Conservation (phyloP, 768 basidiomycete species). For the Goffeauzyma gilvescens region DNA sequence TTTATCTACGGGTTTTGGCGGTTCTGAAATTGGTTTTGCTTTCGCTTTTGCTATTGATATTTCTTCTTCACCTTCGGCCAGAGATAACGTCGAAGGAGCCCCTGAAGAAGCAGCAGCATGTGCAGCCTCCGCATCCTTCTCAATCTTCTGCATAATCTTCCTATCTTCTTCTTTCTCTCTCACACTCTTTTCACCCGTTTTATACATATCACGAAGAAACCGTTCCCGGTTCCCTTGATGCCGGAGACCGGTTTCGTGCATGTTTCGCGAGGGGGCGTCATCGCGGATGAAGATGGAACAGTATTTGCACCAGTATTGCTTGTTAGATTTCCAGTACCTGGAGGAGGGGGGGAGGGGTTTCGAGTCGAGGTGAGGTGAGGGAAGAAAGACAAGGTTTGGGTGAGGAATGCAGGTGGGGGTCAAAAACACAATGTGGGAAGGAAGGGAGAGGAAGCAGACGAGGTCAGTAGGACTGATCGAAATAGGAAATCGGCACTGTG, state of each 20-base stretch:
- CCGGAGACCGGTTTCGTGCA: conserved; percentile 80
- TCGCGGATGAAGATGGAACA: conserved; percentile 94
- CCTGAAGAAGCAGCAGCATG: conserved; percentile 29
- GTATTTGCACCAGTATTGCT: conserved; percentile 76
- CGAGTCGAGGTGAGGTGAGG: no score
- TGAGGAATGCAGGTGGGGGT: no score
- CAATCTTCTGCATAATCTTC: conserved; percentile 70
- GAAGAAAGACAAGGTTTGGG: no score
- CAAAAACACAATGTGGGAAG: no score
- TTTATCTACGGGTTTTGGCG: conserved; percentile 33
- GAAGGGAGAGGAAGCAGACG: no score
- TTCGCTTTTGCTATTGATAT: conserved; percentile 40
- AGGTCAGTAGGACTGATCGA: no score
- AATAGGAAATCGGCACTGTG: no score
- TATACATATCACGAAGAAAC: conserved; percentile 81
- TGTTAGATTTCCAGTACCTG: conserved; percentile 32
- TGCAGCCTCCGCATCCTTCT: no score
- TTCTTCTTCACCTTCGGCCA: conserved; percentile 59
- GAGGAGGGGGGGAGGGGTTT: neutral
- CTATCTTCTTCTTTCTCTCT: conserved; percentile 42
- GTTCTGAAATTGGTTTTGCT: neutral
- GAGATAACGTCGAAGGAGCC: conserved; percentile 40
- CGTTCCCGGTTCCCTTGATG: conserved; percentile 90
- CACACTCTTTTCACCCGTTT: conserved; percentile 44
- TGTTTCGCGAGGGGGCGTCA: conserved; percentile 66